phyloP scores from a whole-genome alignment of 2,329 filamentous ascomycete species.

The Pestalotiopsis sp. region DNA sequence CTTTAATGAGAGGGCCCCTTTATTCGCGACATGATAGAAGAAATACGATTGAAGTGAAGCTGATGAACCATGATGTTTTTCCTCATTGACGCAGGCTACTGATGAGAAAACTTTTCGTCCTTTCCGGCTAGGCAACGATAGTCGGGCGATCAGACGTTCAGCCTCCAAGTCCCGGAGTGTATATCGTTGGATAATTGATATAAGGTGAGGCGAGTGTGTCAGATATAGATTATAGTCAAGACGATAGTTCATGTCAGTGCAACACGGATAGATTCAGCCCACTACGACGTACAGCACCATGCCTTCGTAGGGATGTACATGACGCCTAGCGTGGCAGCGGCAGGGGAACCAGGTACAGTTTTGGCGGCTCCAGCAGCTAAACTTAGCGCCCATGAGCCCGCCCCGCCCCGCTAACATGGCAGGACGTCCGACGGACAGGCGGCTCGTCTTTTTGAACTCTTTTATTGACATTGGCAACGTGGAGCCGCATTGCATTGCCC shows the following conservation, averaged over 20 bases:
- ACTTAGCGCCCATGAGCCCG: too few species aligned
- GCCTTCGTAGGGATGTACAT: too few species aligned
- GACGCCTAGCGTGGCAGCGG: too few species aligned
- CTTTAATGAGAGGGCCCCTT: slow-evolving; percentile 5
- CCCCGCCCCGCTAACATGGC: too few species aligned
- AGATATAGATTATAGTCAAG: background rate
- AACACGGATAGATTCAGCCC: background rate
- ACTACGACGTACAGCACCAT: too few species aligned
- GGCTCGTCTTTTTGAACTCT: too few species aligned
- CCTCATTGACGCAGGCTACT: background rate
- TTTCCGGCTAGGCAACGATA: background rate
- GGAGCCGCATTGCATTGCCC: background rate
- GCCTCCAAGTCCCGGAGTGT: background rate
- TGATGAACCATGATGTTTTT: background rate
- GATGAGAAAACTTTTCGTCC: background rate
- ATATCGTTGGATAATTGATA: background rate
- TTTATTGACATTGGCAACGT: background rate
- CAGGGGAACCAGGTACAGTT: too few species aligned
- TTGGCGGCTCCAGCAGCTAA: too few species aligned
- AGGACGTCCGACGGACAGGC: too few species aligned
- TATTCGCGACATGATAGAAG: slow-evolving; percentile 7
- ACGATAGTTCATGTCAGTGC: background rate
- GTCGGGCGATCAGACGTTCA: background rate
- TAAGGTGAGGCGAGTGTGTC: background rate
- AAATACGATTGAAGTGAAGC: background rate